A percentile compares a stretch with the other conserved stretches of the same genome.
phyloP scores from a whole-genome alignment of 2,329 filamentous ascomycete species.

The Drechslerella coelobrocha region DNA sequence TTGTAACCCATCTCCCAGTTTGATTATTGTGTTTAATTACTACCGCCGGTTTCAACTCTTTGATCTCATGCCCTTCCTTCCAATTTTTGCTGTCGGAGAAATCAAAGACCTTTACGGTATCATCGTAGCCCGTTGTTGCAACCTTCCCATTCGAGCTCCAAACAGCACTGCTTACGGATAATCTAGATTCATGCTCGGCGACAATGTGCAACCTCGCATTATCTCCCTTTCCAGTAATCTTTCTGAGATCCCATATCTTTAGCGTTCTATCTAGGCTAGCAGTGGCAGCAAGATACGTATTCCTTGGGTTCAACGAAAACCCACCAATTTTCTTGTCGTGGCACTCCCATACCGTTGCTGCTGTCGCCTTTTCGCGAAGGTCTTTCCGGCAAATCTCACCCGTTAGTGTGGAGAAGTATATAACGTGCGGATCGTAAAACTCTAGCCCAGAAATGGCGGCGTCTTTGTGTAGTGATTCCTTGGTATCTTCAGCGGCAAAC shows the following conservation, averaged over 20 bases:
- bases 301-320: constrained; percentile 80
- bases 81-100: constrained; percentile 70
- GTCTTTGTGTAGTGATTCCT: constrained; percentile 55
- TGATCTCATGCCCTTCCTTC: constrained; percentile 67
- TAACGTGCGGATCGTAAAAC: constrained; percentile 74
- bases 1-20: constrained; percentile 82
- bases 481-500: constrained; percentile 73
- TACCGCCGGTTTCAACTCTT: constrained; percentile 72
- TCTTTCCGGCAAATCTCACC: constrained; percentile 84
- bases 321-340: constrained; percentile 95
- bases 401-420: constrained; percentile 87
- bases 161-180: constrained; percentile 90
- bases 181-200: constrained; percentile 78
- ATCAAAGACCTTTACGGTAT: constrained; percentile 81
- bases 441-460: constrained; percentile 84
- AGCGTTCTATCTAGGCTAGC: constrained; percentile 84
- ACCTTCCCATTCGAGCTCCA: constrained; percentile 86
- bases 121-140: constrained; percentile 91
- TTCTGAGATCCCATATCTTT: constrained; percentile 90
- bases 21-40: constrained; percentile 89
- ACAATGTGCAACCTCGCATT: constrained; percentile 70
- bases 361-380: constrained; percentile 66
- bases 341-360: constrained; percentile 74
- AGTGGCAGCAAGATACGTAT: constrained; percentile 83
- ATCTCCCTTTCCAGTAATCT: constrained; percentile 70